Evolutionary conservation across 805 yeast species (phyloP), one percentile per base, ranked within the genome.

Genomic region (Scheffersomyces stipitis): DNA sequence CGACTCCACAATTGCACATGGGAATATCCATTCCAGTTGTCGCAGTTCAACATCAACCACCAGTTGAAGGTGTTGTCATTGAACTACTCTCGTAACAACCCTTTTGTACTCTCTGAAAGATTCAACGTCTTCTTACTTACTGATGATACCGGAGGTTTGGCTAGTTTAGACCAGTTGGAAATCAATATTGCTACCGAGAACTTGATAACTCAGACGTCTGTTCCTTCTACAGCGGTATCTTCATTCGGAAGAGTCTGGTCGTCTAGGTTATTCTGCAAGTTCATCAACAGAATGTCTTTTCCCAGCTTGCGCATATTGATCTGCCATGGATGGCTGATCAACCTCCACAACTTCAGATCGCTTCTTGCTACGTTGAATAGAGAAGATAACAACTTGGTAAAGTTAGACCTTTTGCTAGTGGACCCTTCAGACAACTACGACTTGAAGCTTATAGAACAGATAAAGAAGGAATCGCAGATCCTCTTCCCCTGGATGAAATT

Each of bases 11-110:
- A 76, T 42, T 78, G 83, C 52, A 67, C 72, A 1, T 78, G 83
- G 82, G 74, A 73, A 40, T 78, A 75, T 42, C 83, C 83, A 1
- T 77, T 77, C 46, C 60, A 66, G 14, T 49, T 76, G 9, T 45
- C 56, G 3, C 59, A 57, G 32, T 69, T 69, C 48, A 65, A 67
- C 36, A 36, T 36, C 4, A 49, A 38, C 28, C 45, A 52, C 26
- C 37, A 50, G 8, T 43, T 69, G n/a, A 44, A 36, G 5, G 37
- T 30, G 4, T 46, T 69, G 15, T 33, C 39, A 13, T 41, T 69
- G 12, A 37, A 38, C 2, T 67, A 61, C 43, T 41, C 56, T 9
- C 45, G 46, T 18, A 49, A 58, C 30, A 55, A 62, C 39, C 43
- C 68, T 8, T 69, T 69, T 40, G 47, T 62, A 13, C 46, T 62